Base-by-base conservation (phyloP, 192 early-diverging fungal genomes). In the Phycomyces nitens region DNA sequence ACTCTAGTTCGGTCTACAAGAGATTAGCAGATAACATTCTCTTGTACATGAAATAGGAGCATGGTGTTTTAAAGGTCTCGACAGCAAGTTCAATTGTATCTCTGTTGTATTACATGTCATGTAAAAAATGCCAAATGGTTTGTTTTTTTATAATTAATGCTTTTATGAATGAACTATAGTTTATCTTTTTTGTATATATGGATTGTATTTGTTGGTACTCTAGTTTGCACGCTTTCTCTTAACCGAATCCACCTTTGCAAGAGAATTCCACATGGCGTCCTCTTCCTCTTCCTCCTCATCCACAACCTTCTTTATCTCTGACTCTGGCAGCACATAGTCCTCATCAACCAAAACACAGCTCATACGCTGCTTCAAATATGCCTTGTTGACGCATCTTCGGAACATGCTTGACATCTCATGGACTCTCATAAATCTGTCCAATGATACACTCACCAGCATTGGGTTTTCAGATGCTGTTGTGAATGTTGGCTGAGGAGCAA, bases 341-440 rank as follows among this genome's bases (percentile, higher is more conserved):
- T 87, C 82, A 68, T 87, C 90, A 38, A 90, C 86, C 18, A 92
- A 55, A 0, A 94, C 58, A 22, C 71, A 65, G 2, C 81, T 87
- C 26, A 93, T 75, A 20, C 86, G 69, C 69, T 91, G 89, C 74
- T 94, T 94, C 39, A 94, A 59, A 64, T 93, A 94, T 5, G 82
- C 84, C 65, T 92, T 84, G 27, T 86, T 72, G 41, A 73, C 34
- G 44, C 84, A 53, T 44, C 83, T 74, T 27, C 80, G 69, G 14
- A 75, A 70, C 47, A 73, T 74, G 29, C 68, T 80, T 24, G 52
- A 71, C 21, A 79, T 77, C 69, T 94, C 86, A 67, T 87, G 90
- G 1, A 94, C 82, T 12, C 92, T 84, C 56, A 94, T 58, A 54
- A 87, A 89, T 43, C 93, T 79, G 65, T 96, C 94, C 62, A 89